These are phyloP conservation scores for Erodium trifolium DNA, from an alignment of 441 rosid genomes.

Conservation along the genomic window DNA sequence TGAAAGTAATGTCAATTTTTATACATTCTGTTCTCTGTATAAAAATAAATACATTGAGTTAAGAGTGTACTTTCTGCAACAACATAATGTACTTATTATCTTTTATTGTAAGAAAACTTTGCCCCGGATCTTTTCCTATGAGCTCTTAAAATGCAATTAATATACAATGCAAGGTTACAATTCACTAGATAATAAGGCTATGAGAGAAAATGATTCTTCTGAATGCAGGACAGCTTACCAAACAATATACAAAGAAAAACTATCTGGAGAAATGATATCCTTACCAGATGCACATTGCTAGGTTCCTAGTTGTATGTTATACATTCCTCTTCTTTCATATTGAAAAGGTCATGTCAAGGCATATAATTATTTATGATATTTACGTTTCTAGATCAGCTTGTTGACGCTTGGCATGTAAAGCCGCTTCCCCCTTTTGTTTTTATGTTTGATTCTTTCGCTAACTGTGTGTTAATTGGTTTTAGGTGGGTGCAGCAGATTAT, in stretches of 20 bases:
- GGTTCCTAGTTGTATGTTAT: background rate
- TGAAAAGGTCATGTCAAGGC: background rate
- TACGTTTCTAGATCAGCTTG: background rate
- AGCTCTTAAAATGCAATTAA: background rate
- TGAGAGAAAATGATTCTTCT: background rate
- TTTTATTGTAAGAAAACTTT: background rate
- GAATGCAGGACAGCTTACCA: background rate
- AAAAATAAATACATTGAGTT: background rate
- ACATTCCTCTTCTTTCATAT: background rate
- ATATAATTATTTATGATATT: background rate
- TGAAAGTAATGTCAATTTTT: background rate
- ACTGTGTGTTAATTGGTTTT: background rate
- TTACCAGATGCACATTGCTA: background rate
- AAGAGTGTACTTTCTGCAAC: background rate
- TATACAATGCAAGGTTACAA: background rate
- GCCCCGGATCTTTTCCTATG: background rate
- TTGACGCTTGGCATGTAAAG: background rate
- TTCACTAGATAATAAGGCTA: background rate
- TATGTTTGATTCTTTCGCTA: background rate
- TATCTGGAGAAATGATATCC: background rate
- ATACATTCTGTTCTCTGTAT: background rate
- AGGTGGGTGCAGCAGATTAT: conserved; percentile 94
- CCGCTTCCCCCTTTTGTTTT: background rate
- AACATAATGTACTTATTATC: background rate
- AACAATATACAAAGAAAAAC: background rate